A percentile compares a stretch with the other conserved stretches of the same genome.
Evolutionary conservation across 2,329 filamentous ascomycete genomes (phyloP).

Genomic region (Aspergillus spinulosporus): DNA sequence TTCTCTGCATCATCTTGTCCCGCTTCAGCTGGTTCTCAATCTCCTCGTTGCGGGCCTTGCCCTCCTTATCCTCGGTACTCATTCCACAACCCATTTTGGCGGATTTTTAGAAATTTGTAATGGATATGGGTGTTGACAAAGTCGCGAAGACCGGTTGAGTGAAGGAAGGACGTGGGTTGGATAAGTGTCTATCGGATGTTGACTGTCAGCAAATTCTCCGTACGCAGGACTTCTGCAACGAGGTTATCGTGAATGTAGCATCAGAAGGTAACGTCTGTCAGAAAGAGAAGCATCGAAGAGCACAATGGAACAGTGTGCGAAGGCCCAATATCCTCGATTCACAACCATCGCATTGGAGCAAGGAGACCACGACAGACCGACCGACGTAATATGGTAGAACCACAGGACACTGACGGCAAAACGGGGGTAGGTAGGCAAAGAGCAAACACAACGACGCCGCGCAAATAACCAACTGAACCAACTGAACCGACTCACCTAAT

Average conservation of each 20-base stretch:
- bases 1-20: slow-evolving; percentile 97
- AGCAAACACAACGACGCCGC: background rate
- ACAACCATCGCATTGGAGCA: slow-evolving; percentile 20
- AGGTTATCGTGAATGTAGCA: slow-evolving; percentile 19
- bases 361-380: slow-evolving; percentile 20
- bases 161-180: slow-evolving; percentile 11
- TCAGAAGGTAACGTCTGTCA: slow-evolving; percentile 7
- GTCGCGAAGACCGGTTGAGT: slow-evolving; percentile 9
- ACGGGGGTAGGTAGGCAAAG: background rate
- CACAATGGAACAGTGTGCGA: background rate
- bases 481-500: slow-evolving; percentile 14
- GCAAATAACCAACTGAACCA: background rate
- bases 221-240: slow-evolving; percentile 13
- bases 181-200: slow-evolving; percentile 10
- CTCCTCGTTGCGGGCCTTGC: slow-evolving; percentile 99
- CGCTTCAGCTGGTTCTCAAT: slow-evolving; percentile 99
- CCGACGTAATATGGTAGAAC: background rate
- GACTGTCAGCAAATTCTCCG: slow-evolving; percentile 21
- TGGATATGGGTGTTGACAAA: slow-evolving; percentile 9
- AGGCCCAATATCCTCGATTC: slow-evolving; percentile 1
- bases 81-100: slow-evolving; percentile 98
- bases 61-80: slow-evolving; percentile 99
- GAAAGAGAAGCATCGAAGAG: slow-evolving; percentile 6
- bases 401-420: slow-evolving; percentile 9
- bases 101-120: slow-evolving; percentile 30